Evolutionary conservation across 371 early-diverging fungal genomes (phyloP), one percentile per base, ranked within the genome.

Genomic region (Lichtheimia hyalospora): DNA sequence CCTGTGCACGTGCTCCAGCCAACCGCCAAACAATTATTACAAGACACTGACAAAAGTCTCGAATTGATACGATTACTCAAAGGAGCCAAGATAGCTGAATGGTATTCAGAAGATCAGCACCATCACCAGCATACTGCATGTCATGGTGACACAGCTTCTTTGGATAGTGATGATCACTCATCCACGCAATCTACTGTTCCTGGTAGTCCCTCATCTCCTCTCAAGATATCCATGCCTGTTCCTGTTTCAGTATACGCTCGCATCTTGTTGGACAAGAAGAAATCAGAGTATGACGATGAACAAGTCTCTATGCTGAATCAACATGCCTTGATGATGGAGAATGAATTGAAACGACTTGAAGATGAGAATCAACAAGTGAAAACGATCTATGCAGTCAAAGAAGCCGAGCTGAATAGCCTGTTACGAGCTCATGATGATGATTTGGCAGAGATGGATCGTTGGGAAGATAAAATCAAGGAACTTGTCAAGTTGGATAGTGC

Each of bases 41-140:
- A 6, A 34, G 34, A 34, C 10, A 34, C 34, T 8, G 34, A 34
- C 34, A 34, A 34, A 8, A 20, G 18, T 28, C 20, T 39, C n/a
- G 54, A 53, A 39, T 53, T 53, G 6, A 16, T 53, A 14, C 54
- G 54, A 0, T 53, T 53, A 40, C 40, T 53, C 18, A 28, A 53
- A 12, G 54, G 54, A 7, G 54, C 54, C 20, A 53, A 39, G 16
- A 20, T 53, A 20, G 42, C 54, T 6, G 13, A 14, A 18, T 53
- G 54, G 54, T 40, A 53, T 39, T 16, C 28, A 7, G 15, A 28
- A 20, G 20, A 23, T 42, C 28, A 52, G 5, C 25, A 25, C 4
- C 27, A 25, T 10, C 34, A 34, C 10, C 34, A 34, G 10, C 10
- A 34, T 10, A 34, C 34, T 34, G 6, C 8, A 34, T 34, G 2